Evolutionary conservation across 2,329 filamentous ascomycete genomes (phyloP), one percentile per base, ranked within the genome.

Genomic region (Colletotrichum sp.): DNA sequence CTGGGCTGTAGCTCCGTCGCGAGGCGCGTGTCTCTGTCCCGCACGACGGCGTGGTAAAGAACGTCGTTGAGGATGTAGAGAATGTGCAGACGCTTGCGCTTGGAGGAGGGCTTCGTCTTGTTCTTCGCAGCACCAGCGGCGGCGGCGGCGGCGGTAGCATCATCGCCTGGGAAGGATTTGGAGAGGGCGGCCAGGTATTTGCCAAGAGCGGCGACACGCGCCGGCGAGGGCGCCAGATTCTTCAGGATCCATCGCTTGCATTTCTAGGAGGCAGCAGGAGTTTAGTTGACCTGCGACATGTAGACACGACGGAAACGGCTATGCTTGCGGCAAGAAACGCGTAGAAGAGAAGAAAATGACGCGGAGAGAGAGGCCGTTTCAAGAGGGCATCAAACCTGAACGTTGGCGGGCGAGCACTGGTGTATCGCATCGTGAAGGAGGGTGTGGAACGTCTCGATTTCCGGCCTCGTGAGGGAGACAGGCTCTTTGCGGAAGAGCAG

Each of bases 161-260:
- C 75, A 32, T 71, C 66, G 24, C 69, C 78, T 67, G 34, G 65
- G 32, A 92, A 90, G 57, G 93, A 93, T 77, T 89, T 91, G 78
- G 94, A 90, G 75, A 96, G 86, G 64, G 93, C 92, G 77, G 90
- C 89, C 78, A 98, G 87, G 85, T 95, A 98, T 85, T 95, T 96
- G 79, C 92, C 94, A 79, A 98, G 87, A 57, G 93, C 91, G 75
- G 88, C 86, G 78, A 92, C 90, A 80, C 95, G 93, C 79, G 90
- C 87, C 72, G 90, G 84, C 76, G 95, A 97, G 74, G 90, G 89
- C 80, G 91, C 89, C 82, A 96, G 88, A 87, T 95, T 91, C 80
- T 90, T 90, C 82, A 96, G 86, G 81, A 96, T 93, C 95, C 95
- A 98, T 86, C 91, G 89, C 90, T 96, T 98, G 90, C 95, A 96